Conservation (phyloP, 305 asterid species). For the Euphrasia arctica region DNA sequence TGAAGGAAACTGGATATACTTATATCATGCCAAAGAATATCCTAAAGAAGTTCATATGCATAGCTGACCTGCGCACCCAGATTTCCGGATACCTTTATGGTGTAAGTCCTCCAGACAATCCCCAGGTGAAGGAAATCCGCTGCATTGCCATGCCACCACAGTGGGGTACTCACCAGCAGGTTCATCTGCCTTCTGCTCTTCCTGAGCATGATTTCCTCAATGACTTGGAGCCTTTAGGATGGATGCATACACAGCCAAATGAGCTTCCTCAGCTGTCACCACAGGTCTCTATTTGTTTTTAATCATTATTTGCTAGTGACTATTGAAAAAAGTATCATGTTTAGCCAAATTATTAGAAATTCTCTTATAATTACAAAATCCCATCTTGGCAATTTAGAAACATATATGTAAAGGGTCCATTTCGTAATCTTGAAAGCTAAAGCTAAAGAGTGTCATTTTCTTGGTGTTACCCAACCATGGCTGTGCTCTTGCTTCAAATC, state of each 20-base stretch:
- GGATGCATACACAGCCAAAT: constrained; percentile 99
- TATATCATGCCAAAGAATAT: constrained; percentile 98
- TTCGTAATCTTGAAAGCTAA: neutral
- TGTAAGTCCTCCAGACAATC: constrained; percentile 96
- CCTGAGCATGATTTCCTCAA: constrained; percentile 92
- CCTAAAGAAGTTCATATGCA: constrained; percentile 95
- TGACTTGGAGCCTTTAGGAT: constrained; percentile 97
- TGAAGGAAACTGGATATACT: constrained; percentile 98
- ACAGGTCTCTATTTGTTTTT: constrained; percentile 47
- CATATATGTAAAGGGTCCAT: neutral
- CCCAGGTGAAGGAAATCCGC: constrained; percentile 99
- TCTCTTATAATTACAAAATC: neutral
- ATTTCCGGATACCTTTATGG: constrained; percentile 95
- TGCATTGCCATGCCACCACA: constrained; percentile 98
- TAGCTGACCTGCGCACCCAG: constrained; percentile 96
- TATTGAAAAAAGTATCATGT: neutral
- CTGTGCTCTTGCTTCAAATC: neutral
- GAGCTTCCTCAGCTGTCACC: constrained; percentile 99
- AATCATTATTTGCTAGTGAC: neutral
- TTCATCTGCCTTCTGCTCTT: constrained; percentile 87
- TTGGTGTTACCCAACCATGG: neutral
- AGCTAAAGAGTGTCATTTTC: neutral
- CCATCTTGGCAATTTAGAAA: neutral
- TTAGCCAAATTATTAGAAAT: neutral
- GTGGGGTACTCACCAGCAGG: constrained; percentile 99